Percentiles rank a stretch among this genome's conserved stretches.
Conservation (phyloP, 768 basidiomycete species). For the Trametes cubensis region DNA sequence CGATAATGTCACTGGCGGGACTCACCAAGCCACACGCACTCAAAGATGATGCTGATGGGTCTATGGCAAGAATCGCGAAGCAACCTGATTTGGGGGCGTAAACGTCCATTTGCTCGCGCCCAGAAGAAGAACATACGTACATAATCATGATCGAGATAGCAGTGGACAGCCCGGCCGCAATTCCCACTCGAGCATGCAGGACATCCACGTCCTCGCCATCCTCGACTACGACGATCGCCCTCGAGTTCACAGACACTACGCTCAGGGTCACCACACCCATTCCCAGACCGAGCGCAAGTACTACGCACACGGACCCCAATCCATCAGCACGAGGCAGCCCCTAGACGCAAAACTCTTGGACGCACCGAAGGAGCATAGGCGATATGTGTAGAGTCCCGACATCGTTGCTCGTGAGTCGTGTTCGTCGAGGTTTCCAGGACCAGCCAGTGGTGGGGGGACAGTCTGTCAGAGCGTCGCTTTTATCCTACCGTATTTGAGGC, state of each 20-base stretch:
- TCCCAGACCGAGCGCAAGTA: background rate
- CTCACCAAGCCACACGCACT: slow-evolving; percentile 1
- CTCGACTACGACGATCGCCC: background rate
- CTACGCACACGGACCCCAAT: background rate
- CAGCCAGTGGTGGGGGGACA: background rate
- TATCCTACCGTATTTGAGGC: background rate
- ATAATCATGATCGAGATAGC: background rate
- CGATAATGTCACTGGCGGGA: background rate
- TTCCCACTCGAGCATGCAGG: background rate
- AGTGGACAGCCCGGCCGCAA: background rate
- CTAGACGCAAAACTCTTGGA: background rate
- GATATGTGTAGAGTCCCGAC: slow-evolving; percentile 5
- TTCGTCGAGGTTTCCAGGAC: background rate
- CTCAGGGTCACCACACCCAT: background rate
- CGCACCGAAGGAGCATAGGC: slow-evolving; percentile 8
- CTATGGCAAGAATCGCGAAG: slow-evolving; percentile 3
- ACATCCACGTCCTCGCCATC: background rate
- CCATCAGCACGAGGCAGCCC: too few relatives aligned
- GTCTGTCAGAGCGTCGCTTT: too few relatives aligned
- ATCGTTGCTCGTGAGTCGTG: background rate
- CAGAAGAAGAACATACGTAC: background rate
- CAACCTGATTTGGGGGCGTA: background rate
- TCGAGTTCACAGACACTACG: background rate
- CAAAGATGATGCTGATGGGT: background rate
- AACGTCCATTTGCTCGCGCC: background rate